phyloP scores from a whole-genome alignment of 192 early-diverging fungal genomes.

The Dissophora globulifera region DNA sequence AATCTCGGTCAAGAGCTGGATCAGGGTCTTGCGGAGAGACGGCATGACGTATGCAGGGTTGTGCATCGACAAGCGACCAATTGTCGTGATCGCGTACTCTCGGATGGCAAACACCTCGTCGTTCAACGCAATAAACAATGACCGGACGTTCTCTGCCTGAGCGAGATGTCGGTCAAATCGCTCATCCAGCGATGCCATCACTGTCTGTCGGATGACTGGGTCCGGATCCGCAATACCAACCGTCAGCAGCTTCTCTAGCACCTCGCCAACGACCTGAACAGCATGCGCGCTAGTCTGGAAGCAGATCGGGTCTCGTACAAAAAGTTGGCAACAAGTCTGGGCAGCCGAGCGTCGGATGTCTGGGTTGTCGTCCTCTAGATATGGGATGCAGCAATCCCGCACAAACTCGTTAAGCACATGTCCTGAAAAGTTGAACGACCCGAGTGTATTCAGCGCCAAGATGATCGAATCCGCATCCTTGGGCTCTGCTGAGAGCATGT shows the following conservation, averaged over 20 bases:
- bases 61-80: constrained; percentile 84
- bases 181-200: constrained; percentile 80
- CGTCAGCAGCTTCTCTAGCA: constrained; percentile 88
- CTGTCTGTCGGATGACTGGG: constrained; percentile 77
- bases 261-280: constrained; percentile 84
- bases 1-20: constrained; percentile 90
- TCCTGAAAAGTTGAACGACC: constrained; percentile 85
- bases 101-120: constrained; percentile 92
- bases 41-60: constrained; percentile 97
- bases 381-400: constrained; percentile 83
- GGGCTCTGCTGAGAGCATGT: constrained; percentile 56
- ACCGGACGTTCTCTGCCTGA: constrained; percentile 90
- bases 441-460: constrained; percentile 84
- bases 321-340: constrained; percentile 83
- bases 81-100: constrained; percentile 82
- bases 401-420: constrained; percentile 91
- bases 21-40: constrained; percentile 83
- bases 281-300: constrained; percentile 80
- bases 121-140: constrained; percentile 87
- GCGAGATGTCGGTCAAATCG: constrained; percentile 91
- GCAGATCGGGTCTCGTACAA: constrained; percentile 85
- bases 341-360: constrained; percentile 88
- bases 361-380: constrained; percentile 80
- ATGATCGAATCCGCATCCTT: constrained; percentile 81
- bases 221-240: constrained; percentile 91